Evolutionary conservation across 768 basidiomycete genomes (phyloP).

Genomic region (Leccinellum rugosiceps): DNA sequence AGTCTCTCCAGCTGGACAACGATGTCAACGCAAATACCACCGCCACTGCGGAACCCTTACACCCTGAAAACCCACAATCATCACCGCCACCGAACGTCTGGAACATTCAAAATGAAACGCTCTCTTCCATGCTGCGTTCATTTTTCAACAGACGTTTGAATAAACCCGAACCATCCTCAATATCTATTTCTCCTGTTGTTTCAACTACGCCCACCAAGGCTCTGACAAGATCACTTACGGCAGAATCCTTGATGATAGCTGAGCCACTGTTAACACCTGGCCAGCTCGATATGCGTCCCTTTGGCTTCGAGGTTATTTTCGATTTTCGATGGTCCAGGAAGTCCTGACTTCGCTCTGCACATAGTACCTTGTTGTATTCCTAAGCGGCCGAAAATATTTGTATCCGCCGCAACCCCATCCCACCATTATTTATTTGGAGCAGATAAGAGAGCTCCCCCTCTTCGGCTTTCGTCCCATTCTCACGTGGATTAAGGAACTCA

Average conservation of each 20-base stretch:
- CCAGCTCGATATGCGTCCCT: conserved; percentile 69
- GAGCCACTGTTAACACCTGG: conserved; percentile 33
- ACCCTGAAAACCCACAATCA: conserved; percentile 12
- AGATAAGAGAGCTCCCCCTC: not conserved
- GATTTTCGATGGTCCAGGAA: conserved; percentile 67
- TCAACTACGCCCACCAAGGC: conserved; percentile 2
- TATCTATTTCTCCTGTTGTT: not conserved
- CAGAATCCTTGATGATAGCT: conserved; percentile 12
- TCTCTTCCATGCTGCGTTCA: conserved; percentile 24
- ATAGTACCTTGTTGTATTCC: conserved; percentile 20
- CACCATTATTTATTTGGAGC: not conserved
- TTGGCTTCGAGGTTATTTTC: conserved; percentile 68
- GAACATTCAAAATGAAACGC: conserved; percentile 13
- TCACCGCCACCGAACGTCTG: conserved; percentile 4
- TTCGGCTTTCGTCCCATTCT: not conserved
- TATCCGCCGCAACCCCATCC: conserved; percentile 4
- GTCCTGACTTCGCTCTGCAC: conserved; percentile 13
- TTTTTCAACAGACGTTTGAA: conserved; percentile 18
- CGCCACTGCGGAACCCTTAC: conserved; percentile 19
- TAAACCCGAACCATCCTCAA: not conserved
- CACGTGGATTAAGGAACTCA: not conserved
- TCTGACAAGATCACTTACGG: not conserved
- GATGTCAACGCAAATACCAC: conserved; percentile 28
- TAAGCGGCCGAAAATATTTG: conserved; percentile 11
- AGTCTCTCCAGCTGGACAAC: conserved; percentile 21